Conservation (phyloP, 2,329 filamentous ascomycete species). For the Cladosporium colombiae region DNA sequence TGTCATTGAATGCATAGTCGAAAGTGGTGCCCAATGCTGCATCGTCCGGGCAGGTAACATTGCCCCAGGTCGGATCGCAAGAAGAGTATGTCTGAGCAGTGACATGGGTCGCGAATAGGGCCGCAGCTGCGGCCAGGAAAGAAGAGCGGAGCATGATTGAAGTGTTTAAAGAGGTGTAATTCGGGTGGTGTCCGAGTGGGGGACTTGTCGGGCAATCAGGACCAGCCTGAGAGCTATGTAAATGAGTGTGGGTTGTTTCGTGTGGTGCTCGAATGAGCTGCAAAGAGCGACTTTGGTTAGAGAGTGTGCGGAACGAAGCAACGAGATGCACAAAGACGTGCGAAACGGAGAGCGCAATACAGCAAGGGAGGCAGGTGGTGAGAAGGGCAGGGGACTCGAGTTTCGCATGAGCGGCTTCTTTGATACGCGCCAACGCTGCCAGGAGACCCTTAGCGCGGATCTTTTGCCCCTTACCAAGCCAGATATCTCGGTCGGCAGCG, state of each 20-base stretch:
- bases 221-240: constrained; percentile 13
- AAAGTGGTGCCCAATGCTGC: constrained; percentile 67
- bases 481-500: constrained; percentile 7
- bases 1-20: constrained; percentile 66
- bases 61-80: constrained; percentile 69
- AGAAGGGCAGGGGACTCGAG: not conserved
- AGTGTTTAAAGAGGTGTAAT: not conserved
- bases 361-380: constrained; percentile 15
- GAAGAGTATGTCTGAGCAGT: constrained; percentile 72
- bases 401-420: constrained; percentile 9
- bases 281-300: constrained; percentile 20
- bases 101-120: constrained; percentile 28
- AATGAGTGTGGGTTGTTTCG: constrained; percentile 11
- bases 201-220: constrained; percentile 8
- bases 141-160: constrained; percentile 24
- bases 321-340: constrained; percentile 14
- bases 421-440: constrained; percentile 16
- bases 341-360: constrained; percentile 1
- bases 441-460: constrained; percentile 7
- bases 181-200: not conserved
- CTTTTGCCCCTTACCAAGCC: constrained; percentile 3
- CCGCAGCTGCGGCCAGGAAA: constrained; percentile 25
- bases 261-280: constrained; percentile 6
- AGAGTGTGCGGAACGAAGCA: constrained; percentile 11
- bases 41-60: constrained; percentile 67